Evolutionary conservation across 352 stramenopile species (phyloP).

Genomic region (Globisporangium middletonii): DNA sequence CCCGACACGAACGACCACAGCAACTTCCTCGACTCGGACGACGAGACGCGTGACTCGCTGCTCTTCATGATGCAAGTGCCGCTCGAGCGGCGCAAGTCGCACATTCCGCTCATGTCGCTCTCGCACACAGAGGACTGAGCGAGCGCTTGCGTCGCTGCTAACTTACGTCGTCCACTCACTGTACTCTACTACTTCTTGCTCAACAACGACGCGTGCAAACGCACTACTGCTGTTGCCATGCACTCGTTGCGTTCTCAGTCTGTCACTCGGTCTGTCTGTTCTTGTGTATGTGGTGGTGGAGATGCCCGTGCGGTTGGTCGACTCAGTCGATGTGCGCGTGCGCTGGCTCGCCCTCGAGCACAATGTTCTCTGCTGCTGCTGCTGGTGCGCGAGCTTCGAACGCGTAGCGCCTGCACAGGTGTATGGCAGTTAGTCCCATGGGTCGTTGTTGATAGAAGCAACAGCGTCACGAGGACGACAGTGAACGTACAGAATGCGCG

Average conservation of each 20-base stretch:
- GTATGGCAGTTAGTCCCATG: neutral
- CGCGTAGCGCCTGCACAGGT: conserved; percentile 39
- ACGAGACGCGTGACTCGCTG: conserved; percentile 55
- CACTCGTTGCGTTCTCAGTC: too few species aligned
- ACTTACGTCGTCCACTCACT: neutral
- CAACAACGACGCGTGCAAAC: too few species aligned
- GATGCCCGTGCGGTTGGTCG: too few species aligned
- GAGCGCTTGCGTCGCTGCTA: conserved; percentile 10
- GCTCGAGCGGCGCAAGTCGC: conserved; percentile 34
- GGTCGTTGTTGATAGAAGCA: neutral
- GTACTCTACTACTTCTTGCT: neutral
- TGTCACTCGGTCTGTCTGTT: too few species aligned
- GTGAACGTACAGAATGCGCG: conserved; percentile 83
- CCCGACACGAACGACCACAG: neutral
- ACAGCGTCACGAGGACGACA: too few species aligned
- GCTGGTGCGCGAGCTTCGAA: conserved; percentile 48
- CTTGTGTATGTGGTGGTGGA: too few species aligned
- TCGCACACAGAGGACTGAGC: conserved; percentile 24
- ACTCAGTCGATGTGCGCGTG: conserved; percentile 55
- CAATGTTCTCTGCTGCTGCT: conserved; percentile 34
- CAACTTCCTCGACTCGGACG: conserved; percentile 31
- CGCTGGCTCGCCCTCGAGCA: conserved; percentile 23
- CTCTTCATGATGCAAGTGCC: conserved; percentile 66
- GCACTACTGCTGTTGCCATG: too few species aligned
- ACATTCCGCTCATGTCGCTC: conserved; percentile 48